Evolutionary conservation across 2,329 filamentous ascomycete species (phyloP).

Genomic region (Colletotrichum sojae): DNA sequence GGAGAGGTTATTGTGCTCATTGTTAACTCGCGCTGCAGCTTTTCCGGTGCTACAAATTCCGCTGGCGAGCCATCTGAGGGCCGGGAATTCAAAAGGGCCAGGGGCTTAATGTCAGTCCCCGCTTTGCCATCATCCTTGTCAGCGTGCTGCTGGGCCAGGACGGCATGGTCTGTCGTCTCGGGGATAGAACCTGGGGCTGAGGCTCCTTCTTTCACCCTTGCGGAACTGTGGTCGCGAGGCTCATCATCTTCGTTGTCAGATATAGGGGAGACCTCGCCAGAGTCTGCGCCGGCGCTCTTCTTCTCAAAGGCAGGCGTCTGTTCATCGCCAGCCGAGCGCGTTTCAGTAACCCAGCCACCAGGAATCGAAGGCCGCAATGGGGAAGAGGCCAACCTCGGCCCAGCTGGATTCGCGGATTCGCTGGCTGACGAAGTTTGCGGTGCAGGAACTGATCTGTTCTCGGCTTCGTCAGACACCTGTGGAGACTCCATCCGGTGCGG

Average conservation of each 20-base stretch:
- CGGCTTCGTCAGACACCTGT: neutral
- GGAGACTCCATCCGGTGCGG: slow-evolving; percentile 17
- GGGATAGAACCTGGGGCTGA: slow-evolving; percentile 25
- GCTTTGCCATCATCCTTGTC: slow-evolving; percentile 5
- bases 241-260: slow-evolving; percentile 40
- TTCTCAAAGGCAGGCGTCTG: slow-evolving; percentile 24
- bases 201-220: slow-evolving; percentile 13
- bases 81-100: slow-evolving; percentile 42
- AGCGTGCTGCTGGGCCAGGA: neutral
- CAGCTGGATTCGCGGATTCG: slow-evolving; percentile 2
- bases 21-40: slow-evolving; percentile 59
- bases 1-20: slow-evolving; percentile 64
- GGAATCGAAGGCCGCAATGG: slow-evolving; percentile 47
- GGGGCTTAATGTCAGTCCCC: slow-evolving; percentile 19
- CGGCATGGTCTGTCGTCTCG: slow-evolving; percentile 9
- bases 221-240: neutral
- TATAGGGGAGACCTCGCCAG: slow-evolving; percentile 42
- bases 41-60: slow-evolving; percentile 52
- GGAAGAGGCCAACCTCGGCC: slow-evolving; percentile 15
- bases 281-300: slow-evolving; percentile 11
- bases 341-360: slow-evolving; percentile 51
- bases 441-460: neutral
- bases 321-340: slow-evolving; percentile 15
- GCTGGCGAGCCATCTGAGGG: slow-evolving; percentile 44
- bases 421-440: neutral